These are phyloP conservation scores for Acidomyces sp. DNA, from an alignment of 495 filamentous ascomycete genomes.

Conservation along the genomic window DNA sequence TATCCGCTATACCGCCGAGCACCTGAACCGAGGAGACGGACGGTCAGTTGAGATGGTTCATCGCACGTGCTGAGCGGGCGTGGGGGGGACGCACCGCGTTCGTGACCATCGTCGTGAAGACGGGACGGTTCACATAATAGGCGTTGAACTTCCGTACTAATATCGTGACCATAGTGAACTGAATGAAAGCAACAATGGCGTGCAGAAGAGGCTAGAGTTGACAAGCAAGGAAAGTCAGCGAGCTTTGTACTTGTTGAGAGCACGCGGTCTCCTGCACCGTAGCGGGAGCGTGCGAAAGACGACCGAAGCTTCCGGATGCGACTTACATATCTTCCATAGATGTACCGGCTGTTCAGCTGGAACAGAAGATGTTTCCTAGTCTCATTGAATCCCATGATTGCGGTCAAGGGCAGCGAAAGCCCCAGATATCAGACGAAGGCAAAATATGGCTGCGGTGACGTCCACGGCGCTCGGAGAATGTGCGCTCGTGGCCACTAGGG, in stretches of 20 bases:
- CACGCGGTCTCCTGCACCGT: not conserved
- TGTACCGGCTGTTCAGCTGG: constrained; percentile 31
- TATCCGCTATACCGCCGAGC: constrained; percentile 86
- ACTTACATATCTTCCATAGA: constrained; percentile 31
- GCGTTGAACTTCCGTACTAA: constrained; percentile 77
- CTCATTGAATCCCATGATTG: constrained; percentile 18
- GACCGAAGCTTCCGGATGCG: not conserved
- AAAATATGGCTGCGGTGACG: not conserved
- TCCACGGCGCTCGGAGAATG: not conserved
- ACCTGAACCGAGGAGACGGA: constrained; percentile 36
- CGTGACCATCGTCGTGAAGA: constrained; percentile 95
- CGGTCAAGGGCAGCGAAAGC: not conserved
- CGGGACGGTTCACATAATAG: constrained; percentile 84
- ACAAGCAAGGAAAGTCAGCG: constrained; percentile 3
- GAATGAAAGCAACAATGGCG: constrained; percentile 68
- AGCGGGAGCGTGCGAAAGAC: not conserved
- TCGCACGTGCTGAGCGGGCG: no score
- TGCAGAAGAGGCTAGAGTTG: constrained; percentile 67
- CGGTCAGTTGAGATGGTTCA: constrained; percentile 4
- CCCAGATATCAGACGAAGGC: not conserved
- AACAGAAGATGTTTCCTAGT: constrained; percentile 22
- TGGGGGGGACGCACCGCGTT: constrained; percentile 59
- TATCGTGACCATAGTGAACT: constrained; percentile 73
- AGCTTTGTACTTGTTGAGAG: not conserved
- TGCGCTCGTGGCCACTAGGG: not conserved